Evolutionary conservation across 106 monocot species (phyloP), one percentile per base, ranked within the genome.

Genomic region (Amphibolis antarctica): DNA sequence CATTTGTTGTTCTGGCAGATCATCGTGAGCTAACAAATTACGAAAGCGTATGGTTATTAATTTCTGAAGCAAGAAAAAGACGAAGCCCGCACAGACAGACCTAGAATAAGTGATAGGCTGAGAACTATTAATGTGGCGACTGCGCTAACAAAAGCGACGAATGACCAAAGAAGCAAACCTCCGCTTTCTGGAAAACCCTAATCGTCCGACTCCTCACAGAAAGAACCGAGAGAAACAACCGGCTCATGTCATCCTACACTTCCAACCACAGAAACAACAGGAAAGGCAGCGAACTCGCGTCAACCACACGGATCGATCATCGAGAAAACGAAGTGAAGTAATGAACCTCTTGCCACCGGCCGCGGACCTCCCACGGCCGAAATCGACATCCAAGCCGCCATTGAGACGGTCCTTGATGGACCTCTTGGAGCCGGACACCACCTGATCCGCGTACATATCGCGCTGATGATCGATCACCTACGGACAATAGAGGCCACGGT

Each of bases 391-490:
- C 17, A 45, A 22, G 5, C 53, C 44, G 29, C 74, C 74, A 6
- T 74, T 19, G 22, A 74, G 66, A 4, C 74, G 74, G 15, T 74
- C 74, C 66, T 51, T 74, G 7, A 74, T 43, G 15, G 74, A 74
- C 22, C 57, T 46, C 36, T 74, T 66, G 3, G 58, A 1, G 0
- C 66, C 66, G 10, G 66, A 13, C 9, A 25, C 59, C 17, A 74
- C 59, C 66, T 74, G 74, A 60, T 74, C 74, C 44, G 74, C 66
- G 42, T 74, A 74, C 74, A 74, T 74, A 9, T 58, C 58, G 58
- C 36, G 36, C 36, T n/a, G n/a, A n/a, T n/a, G n/a, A n/a, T n/a
- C n/a, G n/a, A n/a, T n/a, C n/a, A n/a, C n/a, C n/a, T n/a, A n/a
- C n/a, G n/a, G n/a, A n/a, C n/a, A n/a, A n/a, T n/a, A n/a, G n/a